phyloP scores from a whole-genome alignment of 164 flowering plant species.

The Macadamia integrifolia region DNA sequence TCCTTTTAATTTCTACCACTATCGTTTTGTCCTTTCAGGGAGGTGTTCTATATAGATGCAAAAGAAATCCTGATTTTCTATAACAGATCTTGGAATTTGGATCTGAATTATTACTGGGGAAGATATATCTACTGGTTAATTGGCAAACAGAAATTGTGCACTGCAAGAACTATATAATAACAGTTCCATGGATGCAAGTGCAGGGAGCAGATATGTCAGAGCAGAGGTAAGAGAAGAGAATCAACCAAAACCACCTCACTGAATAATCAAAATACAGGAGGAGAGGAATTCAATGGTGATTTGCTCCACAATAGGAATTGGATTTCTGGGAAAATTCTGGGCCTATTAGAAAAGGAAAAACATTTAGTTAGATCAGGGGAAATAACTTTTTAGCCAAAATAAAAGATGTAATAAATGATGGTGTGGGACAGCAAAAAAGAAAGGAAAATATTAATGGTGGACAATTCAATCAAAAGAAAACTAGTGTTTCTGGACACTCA shows the following conservation, averaged over 20 bases:
- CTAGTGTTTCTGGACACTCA: constrained; percentile 24
- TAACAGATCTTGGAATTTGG: constrained; percentile 21
- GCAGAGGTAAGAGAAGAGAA: constrained; percentile 20
- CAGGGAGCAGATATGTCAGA: constrained; percentile 29
- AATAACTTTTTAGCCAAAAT: constrained; percentile 44
- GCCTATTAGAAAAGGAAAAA: constrained; percentile 45
- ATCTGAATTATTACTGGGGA: constrained; percentile 16
- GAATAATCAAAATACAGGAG: constrained; percentile 14
- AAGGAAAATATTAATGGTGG: constrained; percentile 19
- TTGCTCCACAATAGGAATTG: constrained; percentile 33
- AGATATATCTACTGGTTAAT: constrained; percentile 14
- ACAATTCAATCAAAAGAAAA: constrained; percentile 22
- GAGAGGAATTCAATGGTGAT: constrained; percentile 27
- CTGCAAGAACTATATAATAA: not conserved
- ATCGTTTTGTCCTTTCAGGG: not conserved
- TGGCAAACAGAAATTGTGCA: constrained; percentile 14
- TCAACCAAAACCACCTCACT: constrained; percentile 10
- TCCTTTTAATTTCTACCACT: not conserved
- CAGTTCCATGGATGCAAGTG: constrained; percentile 8
- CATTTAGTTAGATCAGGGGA: constrained; percentile 42
- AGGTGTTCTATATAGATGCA: not conserved
- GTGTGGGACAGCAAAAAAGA: constrained; percentile 5
- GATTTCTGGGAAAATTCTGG: constrained; percentile 47
- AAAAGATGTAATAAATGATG: constrained; percentile 29
- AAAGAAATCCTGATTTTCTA: constrained; percentile 4